Percentiles rank a stretch among this genome's conserved stretches.
These are phyloP conservation scores for Microdochium trichocladiopsis DNA, from an alignment of 2,329 filamentous ascomycete genomes.

Conservation along the genomic window DNA sequence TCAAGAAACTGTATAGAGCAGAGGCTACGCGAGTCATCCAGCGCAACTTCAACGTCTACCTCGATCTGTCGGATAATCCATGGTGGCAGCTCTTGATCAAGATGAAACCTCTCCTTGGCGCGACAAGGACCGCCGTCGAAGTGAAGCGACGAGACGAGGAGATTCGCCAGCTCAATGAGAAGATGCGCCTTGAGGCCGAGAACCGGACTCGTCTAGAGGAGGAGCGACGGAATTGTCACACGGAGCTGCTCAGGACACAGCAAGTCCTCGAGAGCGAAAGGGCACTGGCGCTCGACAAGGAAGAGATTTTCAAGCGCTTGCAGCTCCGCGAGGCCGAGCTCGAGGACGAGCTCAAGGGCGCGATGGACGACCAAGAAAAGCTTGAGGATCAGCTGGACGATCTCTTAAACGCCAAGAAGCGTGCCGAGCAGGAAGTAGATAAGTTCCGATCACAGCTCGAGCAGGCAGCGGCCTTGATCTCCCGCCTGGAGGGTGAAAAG, in stretches of 20 bases:
- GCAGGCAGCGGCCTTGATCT: conserved; percentile 83
- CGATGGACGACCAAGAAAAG: conserved; percentile 87
- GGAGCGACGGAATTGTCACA: conserved; percentile 78
- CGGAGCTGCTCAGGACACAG: conserved; percentile 83
- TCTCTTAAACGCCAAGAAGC: conserved; percentile 81
- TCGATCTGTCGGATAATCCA: conserved; percentile 82
- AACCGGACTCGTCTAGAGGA: conserved; percentile 81
- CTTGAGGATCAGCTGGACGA: conserved; percentile 91
- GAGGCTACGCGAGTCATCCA: conserved; percentile 95
- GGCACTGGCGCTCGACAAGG: conserved; percentile 92
- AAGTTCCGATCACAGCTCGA: conserved; percentile 76
- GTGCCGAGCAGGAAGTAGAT: conserved; percentile 77
- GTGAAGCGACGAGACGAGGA: conserved; percentile 93
- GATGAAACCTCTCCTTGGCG: conserved; percentile 92
- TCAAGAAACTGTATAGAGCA: conserved; percentile 89
- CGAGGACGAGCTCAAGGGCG: conserved; percentile 85
- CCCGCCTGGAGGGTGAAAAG: conserved; percentile 81
- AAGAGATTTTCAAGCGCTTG: conserved; percentile 97
- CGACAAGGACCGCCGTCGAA: conserved; percentile 84
- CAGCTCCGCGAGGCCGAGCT: conserved; percentile 88
- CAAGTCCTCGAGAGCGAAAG: conserved; percentile 94
- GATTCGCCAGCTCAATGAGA: conserved; percentile 79
- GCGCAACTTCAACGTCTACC: conserved; percentile 85
- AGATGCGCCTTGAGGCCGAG: conserved; percentile 69
- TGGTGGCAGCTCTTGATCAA: conserved; percentile 96